phyloP scores from a whole-genome alignment of 345 rosid genomes.

The Salix arbutifolia region DNA sequence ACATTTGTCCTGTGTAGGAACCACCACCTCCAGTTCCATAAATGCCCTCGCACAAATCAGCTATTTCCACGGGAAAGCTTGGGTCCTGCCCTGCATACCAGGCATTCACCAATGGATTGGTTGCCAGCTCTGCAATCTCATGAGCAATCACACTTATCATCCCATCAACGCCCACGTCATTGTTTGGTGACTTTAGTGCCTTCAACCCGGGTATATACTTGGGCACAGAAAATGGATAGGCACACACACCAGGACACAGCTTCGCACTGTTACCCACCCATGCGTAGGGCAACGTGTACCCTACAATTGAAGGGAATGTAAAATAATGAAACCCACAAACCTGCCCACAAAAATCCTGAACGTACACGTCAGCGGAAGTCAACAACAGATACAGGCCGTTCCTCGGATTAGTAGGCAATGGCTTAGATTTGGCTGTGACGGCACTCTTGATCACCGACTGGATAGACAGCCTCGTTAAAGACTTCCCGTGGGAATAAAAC shows the following conservation, averaged over 20 bases:
- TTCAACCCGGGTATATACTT: slow-evolving; percentile 56
- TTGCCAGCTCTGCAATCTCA: slow-evolving; percentile 93
- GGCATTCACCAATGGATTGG: slow-evolving; percentile 90
- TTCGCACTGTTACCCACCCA: slow-evolving; percentile 96
- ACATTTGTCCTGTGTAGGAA: slow-evolving; percentile 82
- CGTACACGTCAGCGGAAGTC: slow-evolving; percentile 86
- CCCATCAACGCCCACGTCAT: slow-evolving; percentile 85
- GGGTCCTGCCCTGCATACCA: slow-evolving; percentile 98
- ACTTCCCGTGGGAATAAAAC: slow-evolving; percentile 84
- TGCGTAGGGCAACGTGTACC: slow-evolving; percentile 90
- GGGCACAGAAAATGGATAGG: slow-evolving; percentile 88
- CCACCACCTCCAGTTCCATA: slow-evolving; percentile 99
- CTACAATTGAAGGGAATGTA: slow-evolving; percentile 92
- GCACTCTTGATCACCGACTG: slow-evolving; percentile 86
- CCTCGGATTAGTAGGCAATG: slow-evolving; percentile 66
- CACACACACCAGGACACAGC: slow-evolving; percentile 85
- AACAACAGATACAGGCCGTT: slow-evolving; percentile 75
- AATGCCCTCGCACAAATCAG: slow-evolving; percentile 93
- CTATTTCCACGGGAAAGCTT: slow-evolving; percentile 82
- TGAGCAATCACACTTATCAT: slow-evolving; percentile 94
- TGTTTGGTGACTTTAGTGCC: slow-evolving; percentile 74
- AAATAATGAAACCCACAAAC: slow-evolving; percentile 97
- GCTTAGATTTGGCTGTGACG: slow-evolving; percentile 58
- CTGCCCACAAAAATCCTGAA: slow-evolving; percentile 88
- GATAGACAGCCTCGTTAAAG: slow-evolving; percentile 67